Conservation (phyloP, 2,329 filamentous ascomycete genomes). For the Cylindrodendrum hubeiense region DNA sequence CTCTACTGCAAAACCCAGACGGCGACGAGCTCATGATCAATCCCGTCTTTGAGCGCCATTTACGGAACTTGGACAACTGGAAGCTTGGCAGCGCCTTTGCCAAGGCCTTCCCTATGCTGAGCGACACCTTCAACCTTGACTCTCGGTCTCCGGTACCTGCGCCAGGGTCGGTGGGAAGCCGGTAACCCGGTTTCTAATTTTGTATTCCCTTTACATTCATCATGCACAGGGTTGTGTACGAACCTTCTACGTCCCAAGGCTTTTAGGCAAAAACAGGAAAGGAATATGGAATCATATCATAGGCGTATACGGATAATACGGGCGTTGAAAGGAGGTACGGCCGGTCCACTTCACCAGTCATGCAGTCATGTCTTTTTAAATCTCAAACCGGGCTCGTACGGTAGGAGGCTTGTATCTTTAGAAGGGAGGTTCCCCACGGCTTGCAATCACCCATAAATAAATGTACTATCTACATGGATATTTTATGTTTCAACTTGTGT, state of each 20-base stretch:
- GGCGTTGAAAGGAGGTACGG: slow-evolving; percentile 8
- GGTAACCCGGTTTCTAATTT: slow-evolving; percentile 12
- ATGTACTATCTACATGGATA: slow-evolving; percentile 2
- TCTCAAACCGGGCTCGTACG: background rate
- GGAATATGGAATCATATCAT: background rate
- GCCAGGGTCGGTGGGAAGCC: slow-evolving; percentile 34
- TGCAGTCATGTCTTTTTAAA: background rate
- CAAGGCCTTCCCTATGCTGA: slow-evolving; percentile 68
- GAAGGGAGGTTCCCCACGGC: background rate
- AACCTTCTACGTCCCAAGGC: background rate
- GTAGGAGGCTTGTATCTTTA: slow-evolving; percentile 2
- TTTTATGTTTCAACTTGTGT: background rate
- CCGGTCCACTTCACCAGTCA: background rate
- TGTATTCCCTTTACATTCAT: background rate
- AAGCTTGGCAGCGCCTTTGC: slow-evolving; percentile 78
- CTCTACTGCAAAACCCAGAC: slow-evolving; percentile 70
- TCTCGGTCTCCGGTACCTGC: slow-evolving; percentile 25
- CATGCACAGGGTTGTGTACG: background rate
- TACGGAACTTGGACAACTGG: slow-evolving; percentile 84
- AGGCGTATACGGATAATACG: slow-evolving; percentile 12
- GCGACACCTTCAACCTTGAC: slow-evolving; percentile 47
- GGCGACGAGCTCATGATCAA: slow-evolving; percentile 82
- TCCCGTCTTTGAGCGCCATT: slow-evolving; percentile 85
- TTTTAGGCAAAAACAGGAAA: background rate
- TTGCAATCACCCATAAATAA: slow-evolving; percentile 4